These are phyloP conservation scores for Colletotrichum nymphaeae DNA, from an alignment of 2,329 filamentous ascomycete genomes.

Conservation along the genomic window DNA sequence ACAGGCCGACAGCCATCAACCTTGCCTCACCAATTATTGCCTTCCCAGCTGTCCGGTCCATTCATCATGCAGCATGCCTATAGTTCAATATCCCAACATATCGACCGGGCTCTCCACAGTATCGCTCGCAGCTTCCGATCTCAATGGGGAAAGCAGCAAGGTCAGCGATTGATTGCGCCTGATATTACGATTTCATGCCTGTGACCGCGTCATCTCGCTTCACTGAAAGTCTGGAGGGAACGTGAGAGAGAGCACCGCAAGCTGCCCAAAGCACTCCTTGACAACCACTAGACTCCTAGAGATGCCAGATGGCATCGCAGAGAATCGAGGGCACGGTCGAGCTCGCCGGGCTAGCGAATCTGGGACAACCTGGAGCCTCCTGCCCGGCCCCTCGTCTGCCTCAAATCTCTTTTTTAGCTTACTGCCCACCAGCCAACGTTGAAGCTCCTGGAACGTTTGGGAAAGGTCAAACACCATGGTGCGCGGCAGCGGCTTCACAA, in stretches of 20 bases:
- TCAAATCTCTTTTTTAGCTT: neutral
- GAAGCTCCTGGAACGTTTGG: neutral
- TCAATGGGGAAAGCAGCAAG: conserved; percentile 8
- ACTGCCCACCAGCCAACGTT: neutral
- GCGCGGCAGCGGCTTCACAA: conserved; percentile 11
- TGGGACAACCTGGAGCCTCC: conserved; percentile 2
- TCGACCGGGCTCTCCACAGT: neutral
- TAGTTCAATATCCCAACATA: conserved; percentile 6
- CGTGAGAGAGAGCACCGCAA: neutral
- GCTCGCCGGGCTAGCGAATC: neutral
- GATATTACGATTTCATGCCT: conserved; percentile 33
- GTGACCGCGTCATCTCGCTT: conserved; percentile 10
- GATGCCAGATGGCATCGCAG: conserved; percentile 5
- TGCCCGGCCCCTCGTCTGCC: neutral
- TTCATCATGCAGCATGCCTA: conserved; percentile 5
- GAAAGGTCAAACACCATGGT: conserved; percentile 10
- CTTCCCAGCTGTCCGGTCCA: conserved; percentile 20
- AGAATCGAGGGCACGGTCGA: neutral
- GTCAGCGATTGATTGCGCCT: conserved; percentile 28
- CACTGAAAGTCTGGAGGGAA: conserved; percentile 2
- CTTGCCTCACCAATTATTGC: conserved; percentile 19
- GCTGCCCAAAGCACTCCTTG: neutral
- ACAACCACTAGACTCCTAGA: neutral
- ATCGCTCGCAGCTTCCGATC: neutral
- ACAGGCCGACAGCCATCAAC: conserved; percentile 1